Evolutionary conservation across 116 monocot species (phyloP), one percentile per base, ranked within the genome.

Genomic region (Cymodocea nodosa): DNA sequence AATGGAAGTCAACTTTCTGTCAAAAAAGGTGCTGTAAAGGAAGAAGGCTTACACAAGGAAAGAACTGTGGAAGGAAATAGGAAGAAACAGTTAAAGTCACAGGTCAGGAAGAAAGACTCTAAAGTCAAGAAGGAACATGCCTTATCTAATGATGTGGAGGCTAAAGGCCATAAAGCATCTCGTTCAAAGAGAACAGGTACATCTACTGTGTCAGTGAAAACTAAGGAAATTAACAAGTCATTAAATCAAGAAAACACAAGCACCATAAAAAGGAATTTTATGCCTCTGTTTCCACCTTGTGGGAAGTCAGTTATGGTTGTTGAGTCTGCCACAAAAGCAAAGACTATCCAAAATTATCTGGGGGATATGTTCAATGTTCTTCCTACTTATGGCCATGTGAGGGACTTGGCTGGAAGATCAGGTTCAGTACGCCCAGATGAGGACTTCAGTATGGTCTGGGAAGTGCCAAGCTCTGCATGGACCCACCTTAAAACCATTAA

Each of bases 401-500:
- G 98, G 63, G 98, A 98, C 70, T 77, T 98, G 67, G 98, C 98
- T 68, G 92, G 79, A 36, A 84, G 92, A 62, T 92, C 98, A 36
- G 80, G 80, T 68, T 98, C 98, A 8, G 98, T 98, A 24, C 73
- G 98, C 1, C 92, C 98, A 70, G 86, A 98, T 76, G 92, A 92
- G 68, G 86, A 86, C 70, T 98, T 98, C 74, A 98, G 98, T 68
- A 86, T 98, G 89, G 92, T 98, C 24, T 98, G 98, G 98, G 98
- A 98, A 74, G 98, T 98, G 17, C 98, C 89, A 35, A 61, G 79
- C 66, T 75, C 82, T 77, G 91, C 98, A 19, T 98, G 91, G 92
- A 89, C 98, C 60, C 98, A 91, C 78, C 84, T 98, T 36, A 98
- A 92, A 52, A 84, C 82, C 71, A 98, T 98, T 67, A 85, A 80